Evolutionary conservation across 2,329 filamentous ascomycete species (phyloP), one percentile per base, ranked within the genome.

Genomic region (Sclerotinia trifoliorum): DNA sequence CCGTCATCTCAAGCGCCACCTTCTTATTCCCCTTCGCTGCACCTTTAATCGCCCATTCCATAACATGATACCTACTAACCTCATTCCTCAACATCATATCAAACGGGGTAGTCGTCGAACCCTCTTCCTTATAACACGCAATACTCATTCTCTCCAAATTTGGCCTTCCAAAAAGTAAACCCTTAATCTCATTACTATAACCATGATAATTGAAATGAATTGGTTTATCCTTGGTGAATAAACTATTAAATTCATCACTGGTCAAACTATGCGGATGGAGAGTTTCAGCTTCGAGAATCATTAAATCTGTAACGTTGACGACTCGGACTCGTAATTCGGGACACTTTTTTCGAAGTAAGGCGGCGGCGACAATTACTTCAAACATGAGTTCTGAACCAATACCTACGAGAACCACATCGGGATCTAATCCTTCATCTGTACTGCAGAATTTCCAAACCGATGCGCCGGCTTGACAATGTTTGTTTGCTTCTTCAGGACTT

Each of bases 141-240:
- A 90, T 83, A 0, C 77, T 82, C 69, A 88, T 82, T 3, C 86
- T 81, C 6, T 85, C 80, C 21, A 85, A 73, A 13, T 80, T 78
- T 0, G 80, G 81, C 0, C 87, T 80, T 0, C 86, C 86, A 73
- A 90, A 90, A 3, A 90, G 77, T 35, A 90, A 75, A 0, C 87
- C 87, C 69, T 85, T 83, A 67, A 90, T 76, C 74, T 90, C 87
- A 1, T 82, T 81, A 5, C 82, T 77, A 72, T 90, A 90, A 15
- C 88, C 88, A 72, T 90, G 88, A 74, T 90, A 90, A 77, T 90
- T 90, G 79, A 90, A 88, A 74, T 86, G 83, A 7, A 90, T 80
- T 0, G 82, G 81, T 32, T 77, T 79, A 71, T 89, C 83, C 0
- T 77, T 68, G 0, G 87, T 88, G 74, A 90, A 90, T 46, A 89